These are phyloP conservation scores for Ustilago nuda DNA, from an alignment of 1,284 basidiomycete species.

Conservation along the genomic window DNA sequence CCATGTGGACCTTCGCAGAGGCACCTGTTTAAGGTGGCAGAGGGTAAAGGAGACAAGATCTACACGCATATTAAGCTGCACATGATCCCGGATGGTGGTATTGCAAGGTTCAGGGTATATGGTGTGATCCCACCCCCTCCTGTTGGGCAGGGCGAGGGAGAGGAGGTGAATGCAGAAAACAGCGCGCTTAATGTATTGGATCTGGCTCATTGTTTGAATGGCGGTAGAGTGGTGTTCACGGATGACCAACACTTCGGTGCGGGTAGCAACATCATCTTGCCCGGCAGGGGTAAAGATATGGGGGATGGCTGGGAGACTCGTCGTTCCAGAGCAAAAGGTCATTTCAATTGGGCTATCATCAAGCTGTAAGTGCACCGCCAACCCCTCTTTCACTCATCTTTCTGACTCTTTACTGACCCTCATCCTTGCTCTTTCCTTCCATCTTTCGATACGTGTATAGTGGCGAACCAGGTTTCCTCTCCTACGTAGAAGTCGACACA, in stretches of 20 bases:
- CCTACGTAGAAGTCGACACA: constrained; percentile 89
- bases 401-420: not conserved
- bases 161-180: constrained; percentile 62
- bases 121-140: constrained; percentile 60
- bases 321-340: constrained; percentile 80
- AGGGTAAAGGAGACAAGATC: constrained; percentile 58
- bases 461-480: constrained; percentile 74
- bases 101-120: constrained; percentile 71
- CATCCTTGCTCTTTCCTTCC: not conserved
- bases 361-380: constrained; percentile 76
- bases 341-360: constrained; percentile 91
- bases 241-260: constrained; percentile 93
- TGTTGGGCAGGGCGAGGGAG: constrained; percentile 68
- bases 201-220: constrained; percentile 89
- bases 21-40: constrained; percentile 81
- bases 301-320: constrained; percentile 99
- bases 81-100: constrained; percentile 95
- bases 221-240: constrained; percentile 80
- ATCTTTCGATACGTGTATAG: constrained; percentile 8
- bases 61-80: constrained; percentile 89
- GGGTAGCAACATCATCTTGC: constrained; percentile 89
- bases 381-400: not conserved
- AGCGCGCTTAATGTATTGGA: constrained; percentile 74
- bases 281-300: constrained; percentile 90
- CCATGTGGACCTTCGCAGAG: constrained; percentile 79